Conservation (phyloP, 495 filamentous ascomycete genomes). For the Lentithecium fluviatile region DNA sequence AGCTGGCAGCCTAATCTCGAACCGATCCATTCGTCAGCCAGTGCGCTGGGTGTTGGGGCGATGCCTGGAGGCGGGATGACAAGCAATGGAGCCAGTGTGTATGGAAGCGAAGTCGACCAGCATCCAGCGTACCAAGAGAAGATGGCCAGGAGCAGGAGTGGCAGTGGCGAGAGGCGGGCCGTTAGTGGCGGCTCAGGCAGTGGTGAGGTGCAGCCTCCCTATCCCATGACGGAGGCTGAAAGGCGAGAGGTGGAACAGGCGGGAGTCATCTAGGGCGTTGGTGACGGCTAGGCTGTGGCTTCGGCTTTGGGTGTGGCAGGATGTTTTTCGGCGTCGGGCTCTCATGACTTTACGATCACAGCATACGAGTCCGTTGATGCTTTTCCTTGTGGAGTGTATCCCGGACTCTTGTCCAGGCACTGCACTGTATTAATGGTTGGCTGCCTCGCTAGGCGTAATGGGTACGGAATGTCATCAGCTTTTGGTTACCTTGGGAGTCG, state of each 20-base stretch:
- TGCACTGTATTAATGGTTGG: constrained; percentile 17
- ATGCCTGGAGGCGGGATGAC: constrained; percentile 31
- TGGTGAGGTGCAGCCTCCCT: constrained; percentile 25
- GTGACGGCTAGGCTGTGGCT: background rate
- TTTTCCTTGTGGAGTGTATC: too few species aligned
- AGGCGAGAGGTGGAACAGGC: constrained; percentile 22
- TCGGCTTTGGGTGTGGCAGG: too few species aligned
- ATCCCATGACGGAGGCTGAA: constrained; percentile 31
- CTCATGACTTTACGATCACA: too few species aligned
- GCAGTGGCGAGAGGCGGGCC: constrained; percentile 26
- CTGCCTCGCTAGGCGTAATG: background rate
- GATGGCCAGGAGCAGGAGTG: constrained; percentile 26
- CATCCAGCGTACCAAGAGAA: constrained; percentile 34
- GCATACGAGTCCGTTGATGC: too few species aligned
- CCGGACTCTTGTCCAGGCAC: too few species aligned
- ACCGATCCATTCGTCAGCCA: constrained; percentile 50
- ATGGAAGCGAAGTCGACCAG: constrained; percentile 29
- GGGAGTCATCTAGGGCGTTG: constrained; percentile 17
- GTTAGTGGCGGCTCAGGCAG: constrained; percentile 26
- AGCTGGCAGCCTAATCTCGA: constrained; percentile 66
- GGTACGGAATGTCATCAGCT: background rate
- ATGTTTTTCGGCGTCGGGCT: too few species aligned
- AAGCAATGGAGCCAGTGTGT: constrained; percentile 3
- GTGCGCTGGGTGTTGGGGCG: constrained; percentile 38
- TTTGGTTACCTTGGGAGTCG: background rate